These are phyloP conservation scores for Umbelopsis vinacea DNA, from an alignment of 192 early-diverging fungal genomes.

Conservation along the genomic window DNA sequence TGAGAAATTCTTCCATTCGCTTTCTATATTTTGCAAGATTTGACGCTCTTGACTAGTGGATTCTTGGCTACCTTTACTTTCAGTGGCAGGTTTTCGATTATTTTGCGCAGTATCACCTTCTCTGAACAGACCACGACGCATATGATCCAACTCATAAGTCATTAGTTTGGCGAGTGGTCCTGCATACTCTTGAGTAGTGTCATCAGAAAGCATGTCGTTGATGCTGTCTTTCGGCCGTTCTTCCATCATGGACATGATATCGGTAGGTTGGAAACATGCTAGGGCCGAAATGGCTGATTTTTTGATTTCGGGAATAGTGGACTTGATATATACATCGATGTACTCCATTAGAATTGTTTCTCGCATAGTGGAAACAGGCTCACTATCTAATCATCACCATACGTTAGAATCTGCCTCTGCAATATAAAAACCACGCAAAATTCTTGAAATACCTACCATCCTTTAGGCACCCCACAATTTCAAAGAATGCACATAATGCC, in stretches of 20 bases:
- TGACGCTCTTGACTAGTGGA: background rate
- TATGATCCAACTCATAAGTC: slow-evolving; percentile 51
- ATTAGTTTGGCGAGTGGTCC: slow-evolving; percentile 51
- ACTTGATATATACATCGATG: slow-evolving; percentile 42
- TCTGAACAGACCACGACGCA: slow-evolving; percentile 58
- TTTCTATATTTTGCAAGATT: slow-evolving; percentile 32
- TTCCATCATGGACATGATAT: slow-evolving; percentile 44
- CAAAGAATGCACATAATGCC: slow-evolving; percentile 52
- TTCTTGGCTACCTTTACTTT: background rate
- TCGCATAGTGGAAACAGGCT: slow-evolving; percentile 46
- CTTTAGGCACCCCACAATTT: slow-evolving; percentile 47
- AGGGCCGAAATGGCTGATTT: slow-evolving; percentile 45
- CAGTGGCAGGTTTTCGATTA: background rate
- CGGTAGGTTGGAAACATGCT: slow-evolving; percentile 43
- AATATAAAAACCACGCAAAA: background rate
- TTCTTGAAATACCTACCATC: slow-evolving; percentile 45
- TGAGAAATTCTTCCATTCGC: slow-evolving; percentile 51
- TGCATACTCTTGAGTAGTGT: slow-evolving; percentile 36
- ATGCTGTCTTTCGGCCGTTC: slow-evolving; percentile 45
- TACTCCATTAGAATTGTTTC: slow-evolving; percentile 45
- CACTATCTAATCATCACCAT: background rate
- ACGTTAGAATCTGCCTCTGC: background rate
- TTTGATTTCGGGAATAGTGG: slow-evolving; percentile 31
- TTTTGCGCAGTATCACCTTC: slow-evolving; percentile 30
- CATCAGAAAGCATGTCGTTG: background rate